Conservation (phyloP, 345 rosid species). For the Lepidium africanum region DNA sequence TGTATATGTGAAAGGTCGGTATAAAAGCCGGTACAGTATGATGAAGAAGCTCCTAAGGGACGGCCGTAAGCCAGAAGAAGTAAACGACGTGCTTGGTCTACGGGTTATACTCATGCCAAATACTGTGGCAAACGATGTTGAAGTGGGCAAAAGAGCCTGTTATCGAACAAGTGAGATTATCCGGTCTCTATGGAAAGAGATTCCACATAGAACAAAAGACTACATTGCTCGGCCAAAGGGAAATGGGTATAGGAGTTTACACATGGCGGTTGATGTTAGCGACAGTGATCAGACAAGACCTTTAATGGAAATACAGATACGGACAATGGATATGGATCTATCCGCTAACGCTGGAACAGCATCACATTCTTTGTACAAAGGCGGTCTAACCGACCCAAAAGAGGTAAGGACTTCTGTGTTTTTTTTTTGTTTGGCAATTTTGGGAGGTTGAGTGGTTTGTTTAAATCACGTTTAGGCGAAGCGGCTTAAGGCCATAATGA, state of each 20-base stretch:
- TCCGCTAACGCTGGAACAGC: constrained; percentile 80
- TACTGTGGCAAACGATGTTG: constrained; percentile 25
- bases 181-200: constrained; percentile 68
- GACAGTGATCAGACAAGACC: constrained; percentile 54
- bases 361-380: constrained; percentile 84
- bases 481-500: constrained; percentile 83
- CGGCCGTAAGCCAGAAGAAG: constrained; percentile 80
- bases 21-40: constrained; percentile 81
- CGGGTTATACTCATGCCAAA: constrained; percentile 63
- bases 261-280: constrained; percentile 90
- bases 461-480: constrained; percentile 41
- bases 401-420: constrained; percentile 40
- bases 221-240: constrained; percentile 72
- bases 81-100: constrained; percentile 77
- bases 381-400: constrained; percentile 78
- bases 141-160: constrained; percentile 59
- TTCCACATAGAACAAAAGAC: constrained; percentile 76
- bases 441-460: neutral
- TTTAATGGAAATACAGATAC: constrained; percentile 85
- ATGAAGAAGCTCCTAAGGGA: constrained; percentile 94
- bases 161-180: constrained; percentile 58
- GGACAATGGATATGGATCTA: constrained; percentile 76
- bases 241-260: constrained; percentile 85
- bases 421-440: neutral
- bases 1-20: constrained; percentile 62